phyloP scores from a whole-genome alignment of 306 rosid genomes.

The Ceratonia siliqua region DNA sequence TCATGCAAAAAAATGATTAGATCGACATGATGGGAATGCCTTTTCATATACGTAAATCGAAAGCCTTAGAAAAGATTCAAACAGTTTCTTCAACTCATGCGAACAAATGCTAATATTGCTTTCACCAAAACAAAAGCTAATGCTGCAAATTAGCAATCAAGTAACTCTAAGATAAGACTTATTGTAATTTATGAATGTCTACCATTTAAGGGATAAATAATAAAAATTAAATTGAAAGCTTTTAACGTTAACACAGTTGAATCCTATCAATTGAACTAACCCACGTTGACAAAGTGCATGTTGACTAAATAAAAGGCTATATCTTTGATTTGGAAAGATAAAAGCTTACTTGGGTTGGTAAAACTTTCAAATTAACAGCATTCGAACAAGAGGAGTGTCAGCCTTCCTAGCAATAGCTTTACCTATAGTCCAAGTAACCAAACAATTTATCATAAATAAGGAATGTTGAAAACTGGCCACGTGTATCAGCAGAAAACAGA shows the following conservation, averaged over 20 bases:
- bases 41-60: conserved; percentile 13
- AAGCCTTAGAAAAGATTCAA: background rate
- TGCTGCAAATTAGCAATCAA: too few species aligned
- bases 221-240: too few species aligned
- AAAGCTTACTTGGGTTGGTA: background rate
- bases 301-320: too few species aligned
- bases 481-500: background rate
- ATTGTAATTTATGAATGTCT: too few species aligned
- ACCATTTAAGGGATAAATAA: too few species aligned
- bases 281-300: too few species aligned
- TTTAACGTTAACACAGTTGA: too few species aligned
- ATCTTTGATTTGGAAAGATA: background rate
- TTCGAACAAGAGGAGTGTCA: background rate
- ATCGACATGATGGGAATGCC: conserved; percentile 18
- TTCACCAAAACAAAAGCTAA: too few species aligned
- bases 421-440: background rate
- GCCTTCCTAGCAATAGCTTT: background rate
- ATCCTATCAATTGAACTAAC: too few species aligned
- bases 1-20: conserved; percentile 32
- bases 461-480: background rate
- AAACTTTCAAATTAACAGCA: background rate
- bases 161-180: too few species aligned
- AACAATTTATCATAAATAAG: background rate
- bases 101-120: background rate
- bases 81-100: background rate